These are phyloP conservation scores for Backusella sp. DNA, from an alignment of 192 early-diverging fungal genomes.

Conservation along the genomic window DNA sequence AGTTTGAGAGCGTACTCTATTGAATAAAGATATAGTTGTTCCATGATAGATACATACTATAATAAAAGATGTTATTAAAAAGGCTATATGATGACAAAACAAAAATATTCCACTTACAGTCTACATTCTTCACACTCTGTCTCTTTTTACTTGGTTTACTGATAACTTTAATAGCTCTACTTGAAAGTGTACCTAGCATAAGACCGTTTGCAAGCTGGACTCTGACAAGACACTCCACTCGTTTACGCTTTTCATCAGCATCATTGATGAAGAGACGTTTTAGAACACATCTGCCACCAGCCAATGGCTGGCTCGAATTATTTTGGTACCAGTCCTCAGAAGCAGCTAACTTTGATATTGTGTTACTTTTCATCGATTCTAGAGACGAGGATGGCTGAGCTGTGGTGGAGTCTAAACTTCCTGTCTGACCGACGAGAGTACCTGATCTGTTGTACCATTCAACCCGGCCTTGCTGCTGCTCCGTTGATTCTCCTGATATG, in stretches of 20 bases:
- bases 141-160: constrained; percentile 92
- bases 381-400: neutral
- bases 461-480: constrained; percentile 43
- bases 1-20: constrained; percentile 85
- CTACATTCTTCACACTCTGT: constrained; percentile 77
- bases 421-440: constrained; percentile 43
- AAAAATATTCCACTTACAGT: constrained; percentile 26
- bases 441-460: constrained; percentile 48
- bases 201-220: constrained; percentile 64
- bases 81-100: neutral
- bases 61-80: neutral
- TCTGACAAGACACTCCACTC: constrained; percentile 69
- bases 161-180: constrained; percentile 82
- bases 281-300: constrained; percentile 53
- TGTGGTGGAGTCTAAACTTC: constrained; percentile 16
- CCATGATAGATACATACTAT: constrained; percentile 81
- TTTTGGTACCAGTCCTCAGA: constrained; percentile 9
- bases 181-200: constrained; percentile 66
- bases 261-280: constrained; percentile 84
- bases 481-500: constrained; percentile 51
- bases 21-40: constrained; percentile 82
- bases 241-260: constrained; percentile 77
- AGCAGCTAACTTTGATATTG: neutral
- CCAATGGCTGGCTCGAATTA: neutral
- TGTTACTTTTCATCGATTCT: neutral